Conservation (phyloP, 2,329 filamentous ascomycete species). For the Clarireedia monteithiana region DNA sequence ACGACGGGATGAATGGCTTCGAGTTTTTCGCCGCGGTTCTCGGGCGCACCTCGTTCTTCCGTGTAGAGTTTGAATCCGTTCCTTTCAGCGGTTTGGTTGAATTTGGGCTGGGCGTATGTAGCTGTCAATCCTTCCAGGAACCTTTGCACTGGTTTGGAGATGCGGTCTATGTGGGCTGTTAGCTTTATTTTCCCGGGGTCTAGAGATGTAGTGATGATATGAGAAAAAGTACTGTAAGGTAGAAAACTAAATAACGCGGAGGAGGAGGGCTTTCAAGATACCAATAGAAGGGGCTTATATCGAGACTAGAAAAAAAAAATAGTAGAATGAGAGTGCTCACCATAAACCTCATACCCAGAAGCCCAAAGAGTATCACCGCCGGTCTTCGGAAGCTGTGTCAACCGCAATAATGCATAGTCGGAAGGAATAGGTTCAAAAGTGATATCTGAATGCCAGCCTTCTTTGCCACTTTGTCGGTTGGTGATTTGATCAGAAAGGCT, state of each 20-base stretch:
- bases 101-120: slow-evolving; percentile 42
- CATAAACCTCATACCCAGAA: slow-evolving; percentile 59
- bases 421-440: slow-evolving; percentile 56
- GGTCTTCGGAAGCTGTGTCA: slow-evolving; percentile 25
- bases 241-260: too few species aligned
- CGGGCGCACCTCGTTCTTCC: slow-evolving; percentile 38
- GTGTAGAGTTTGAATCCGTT: slow-evolving; percentile 40
- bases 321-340: slow-evolving; percentile 24
- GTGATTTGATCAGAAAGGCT: slow-evolving; percentile 26
- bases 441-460: slow-evolving; percentile 56
- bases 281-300: too few species aligned
- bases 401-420: slow-evolving; percentile 47
- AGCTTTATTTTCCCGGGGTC: too few species aligned
- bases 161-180: slow-evolving; percentile 27
- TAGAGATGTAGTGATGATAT: too few species aligned
- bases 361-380: slow-evolving; percentile 53
- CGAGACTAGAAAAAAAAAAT: too few species aligned
- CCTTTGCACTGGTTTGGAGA: slow-evolving; percentile 46
- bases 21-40: slow-evolving; percentile 41
- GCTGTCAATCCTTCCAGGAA: slow-evolving; percentile 54
- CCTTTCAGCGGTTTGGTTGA: slow-evolving; percentile 39
- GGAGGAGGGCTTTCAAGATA: too few species aligned
- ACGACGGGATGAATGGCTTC: slow-evolving; percentile 46
- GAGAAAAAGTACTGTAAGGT: too few species aligned
- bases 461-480: slow-evolving; percentile 39